A percentile compares a stretch with the other conserved stretches of the same genome.
These are phyloP conservation scores for Rhizopogon hawkerae DNA, from an alignment of 1,284 basidiomycete genomes.

Conservation along the genomic window DNA sequence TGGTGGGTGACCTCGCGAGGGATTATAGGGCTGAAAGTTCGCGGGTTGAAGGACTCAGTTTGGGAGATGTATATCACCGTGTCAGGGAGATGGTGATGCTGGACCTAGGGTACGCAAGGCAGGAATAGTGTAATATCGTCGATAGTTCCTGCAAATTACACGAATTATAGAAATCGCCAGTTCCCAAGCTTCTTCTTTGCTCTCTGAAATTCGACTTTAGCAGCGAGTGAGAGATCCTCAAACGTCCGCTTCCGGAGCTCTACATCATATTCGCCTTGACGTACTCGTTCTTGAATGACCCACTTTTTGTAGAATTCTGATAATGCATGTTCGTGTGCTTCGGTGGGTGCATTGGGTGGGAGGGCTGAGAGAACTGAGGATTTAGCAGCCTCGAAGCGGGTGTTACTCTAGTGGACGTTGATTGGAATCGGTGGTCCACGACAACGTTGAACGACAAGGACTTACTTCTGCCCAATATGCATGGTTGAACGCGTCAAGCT, in stretches of 20 bases:
- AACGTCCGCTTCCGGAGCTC: slow-evolving; percentile 58
- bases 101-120: slow-evolving; percentile 30
- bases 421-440: not conserved
- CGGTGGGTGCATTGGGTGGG: slow-evolving; percentile 38
- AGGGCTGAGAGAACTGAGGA: slow-evolving; percentile 48
- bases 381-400: slow-evolving; percentile 61
- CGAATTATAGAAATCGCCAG: slow-evolving; percentile 3
- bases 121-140: slow-evolving; percentile 10
- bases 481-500: slow-evolving; percentile 64
- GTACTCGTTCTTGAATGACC: slow-evolving; percentile 55
- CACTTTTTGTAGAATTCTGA: slow-evolving; percentile 65
- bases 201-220: slow-evolving; percentile 43
- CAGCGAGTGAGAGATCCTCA: slow-evolving; percentile 43
- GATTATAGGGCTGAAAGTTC: slow-evolving; percentile 58
- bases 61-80: slow-evolving; percentile 53
- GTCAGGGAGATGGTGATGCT: slow-evolving; percentile 50
- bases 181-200: slow-evolving; percentile 20
- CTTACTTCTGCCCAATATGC: slow-evolving; percentile 70
- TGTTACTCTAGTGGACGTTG: slow-evolving; percentile 48
- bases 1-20: slow-evolving; percentile 44
- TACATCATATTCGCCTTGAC: slow-evolving; percentile 48
- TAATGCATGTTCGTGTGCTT: slow-evolving; percentile 55
- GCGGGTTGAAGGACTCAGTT: slow-evolving; percentile 42
- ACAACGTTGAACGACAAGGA: slow-evolving; percentile 9
- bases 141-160: slow-evolving; percentile 8